These are phyloP conservation scores for Buxus sempervirens DNA, from an alignment of 164 flowering plant species.

Conservation along the genomic window DNA sequence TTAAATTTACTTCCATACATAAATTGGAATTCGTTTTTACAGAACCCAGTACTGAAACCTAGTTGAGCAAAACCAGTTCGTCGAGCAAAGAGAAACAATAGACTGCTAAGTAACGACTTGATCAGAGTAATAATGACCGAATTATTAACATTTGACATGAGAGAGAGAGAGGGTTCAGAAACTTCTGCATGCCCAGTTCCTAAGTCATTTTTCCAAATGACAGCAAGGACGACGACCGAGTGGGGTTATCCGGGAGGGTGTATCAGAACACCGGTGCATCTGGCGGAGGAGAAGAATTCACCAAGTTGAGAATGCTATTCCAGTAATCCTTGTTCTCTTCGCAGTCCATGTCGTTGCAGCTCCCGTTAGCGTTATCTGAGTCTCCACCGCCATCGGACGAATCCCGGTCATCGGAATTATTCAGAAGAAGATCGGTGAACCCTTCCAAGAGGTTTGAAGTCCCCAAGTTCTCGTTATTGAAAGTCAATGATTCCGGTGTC, in stretches of 20 bases:
- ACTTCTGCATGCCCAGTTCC: too few relatives aligned
- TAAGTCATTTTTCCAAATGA: too few relatives aligned
- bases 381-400: constrained; percentile 5
- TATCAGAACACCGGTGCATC: constrained; percentile 11
- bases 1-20: too few relatives aligned
- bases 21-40: too few relatives aligned
- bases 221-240: not conserved
- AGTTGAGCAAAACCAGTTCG: too few relatives aligned
- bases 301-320: constrained; percentile 26
- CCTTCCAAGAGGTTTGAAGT: constrained; percentile 18
- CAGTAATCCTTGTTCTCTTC: constrained; percentile 31
- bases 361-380: constrained; percentile 1
- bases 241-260: not conserved
- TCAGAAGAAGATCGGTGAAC: constrained; percentile 20
- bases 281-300: constrained; percentile 16
- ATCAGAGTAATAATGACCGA: too few relatives aligned
- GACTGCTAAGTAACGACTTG: too few relatives aligned
- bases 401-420: constrained; percentile 8
- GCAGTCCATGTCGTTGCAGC: constrained; percentile 3
- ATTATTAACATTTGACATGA: too few relatives aligned
- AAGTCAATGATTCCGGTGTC: not conserved
- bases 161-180: too few relatives aligned
- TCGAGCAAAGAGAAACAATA: too few relatives aligned
- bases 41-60: too few relatives aligned
- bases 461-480: not conserved